These are phyloP conservation scores for Catenaria anguillulae DNA, from an alignment of 371 early-diverging fungal species.

Conservation along the genomic window DNA sequence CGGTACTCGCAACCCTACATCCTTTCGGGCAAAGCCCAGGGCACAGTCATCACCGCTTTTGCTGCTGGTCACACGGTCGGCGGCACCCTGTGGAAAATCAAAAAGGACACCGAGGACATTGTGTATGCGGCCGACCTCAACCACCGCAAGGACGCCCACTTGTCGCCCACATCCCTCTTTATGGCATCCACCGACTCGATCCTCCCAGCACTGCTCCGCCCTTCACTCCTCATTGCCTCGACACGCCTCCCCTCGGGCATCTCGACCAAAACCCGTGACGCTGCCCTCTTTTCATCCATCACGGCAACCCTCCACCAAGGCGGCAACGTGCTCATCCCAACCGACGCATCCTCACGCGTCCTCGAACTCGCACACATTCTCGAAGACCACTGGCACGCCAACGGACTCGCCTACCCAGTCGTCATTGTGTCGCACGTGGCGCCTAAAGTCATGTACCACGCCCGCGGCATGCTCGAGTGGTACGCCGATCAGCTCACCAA, in stretches of 20 bases:
- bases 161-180: constrained; percentile 62
- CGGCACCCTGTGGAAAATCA: constrained; percentile 94
- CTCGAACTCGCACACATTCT: constrained; percentile 83
- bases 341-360: constrained; percentile 74
- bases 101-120: constrained; percentile 82
- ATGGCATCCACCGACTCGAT: constrained; percentile 48
- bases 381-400: constrained; percentile 66
- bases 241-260: constrained; percentile 23
- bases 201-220: constrained; percentile 52
- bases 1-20: constrained; percentile 83
- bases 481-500: constrained; percentile 70
- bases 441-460: constrained; percentile 57
- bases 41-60: constrained; percentile 81
- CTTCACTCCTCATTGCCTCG: constrained; percentile 83
- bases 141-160: constrained; percentile 86
- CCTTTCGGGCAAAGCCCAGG: constrained; percentile 60
- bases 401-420: constrained; percentile 48
- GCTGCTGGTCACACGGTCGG: constrained; percentile 95
- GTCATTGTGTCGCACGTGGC: constrained; percentile 62
- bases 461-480: constrained; percentile 89
- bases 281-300: constrained; percentile 36
- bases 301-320: constrained; percentile 38
- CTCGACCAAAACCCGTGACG: background rate
- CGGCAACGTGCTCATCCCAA: constrained; percentile 79
- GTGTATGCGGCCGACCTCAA: constrained; percentile 94